phyloP scores from a whole-genome alignment of 108 stramenopile genomes.

The Skeletonema potamos region DNA sequence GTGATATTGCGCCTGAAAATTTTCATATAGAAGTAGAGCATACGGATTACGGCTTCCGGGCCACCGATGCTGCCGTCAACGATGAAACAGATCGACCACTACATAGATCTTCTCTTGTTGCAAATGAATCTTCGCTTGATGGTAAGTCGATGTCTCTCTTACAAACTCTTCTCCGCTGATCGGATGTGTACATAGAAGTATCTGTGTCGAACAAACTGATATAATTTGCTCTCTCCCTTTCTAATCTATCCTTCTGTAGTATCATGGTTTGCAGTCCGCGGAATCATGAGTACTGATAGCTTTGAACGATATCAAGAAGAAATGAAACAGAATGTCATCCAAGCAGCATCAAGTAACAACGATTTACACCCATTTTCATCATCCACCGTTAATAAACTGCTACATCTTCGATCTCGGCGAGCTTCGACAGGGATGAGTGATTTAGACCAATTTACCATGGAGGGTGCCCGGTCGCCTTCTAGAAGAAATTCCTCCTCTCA shows the following conservation, averaged over 20 bases:
- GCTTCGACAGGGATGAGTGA: neutral
- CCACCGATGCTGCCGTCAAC: neutral
- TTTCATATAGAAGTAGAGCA: no score
- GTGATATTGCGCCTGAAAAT: no score
- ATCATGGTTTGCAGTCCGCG: conserved; percentile 4
- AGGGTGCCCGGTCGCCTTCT: neutral
- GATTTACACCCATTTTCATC: neutral
- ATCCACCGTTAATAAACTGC: neutral
- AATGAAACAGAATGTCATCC: neutral
- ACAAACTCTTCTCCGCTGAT: no score
- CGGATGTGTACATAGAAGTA: no score
- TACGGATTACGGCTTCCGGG: no score
- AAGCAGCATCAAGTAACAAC: neutral
- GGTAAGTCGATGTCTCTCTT: neutral
- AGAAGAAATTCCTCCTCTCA: no score
- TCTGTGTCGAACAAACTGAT: no score
- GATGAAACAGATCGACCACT: neutral
- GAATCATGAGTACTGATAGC: neutral
- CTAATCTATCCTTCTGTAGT: neutral
- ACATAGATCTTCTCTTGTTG: neutral
- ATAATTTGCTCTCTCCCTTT: neutral
- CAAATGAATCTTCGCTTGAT: neutral
- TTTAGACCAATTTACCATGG: neutral
- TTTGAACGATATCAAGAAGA: conserved; percentile 10
- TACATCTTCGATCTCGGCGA: neutral